Evolutionary conservation across 2,329 filamentous ascomycete species (phyloP).

Genomic region (Trichoderma sp.): DNA sequence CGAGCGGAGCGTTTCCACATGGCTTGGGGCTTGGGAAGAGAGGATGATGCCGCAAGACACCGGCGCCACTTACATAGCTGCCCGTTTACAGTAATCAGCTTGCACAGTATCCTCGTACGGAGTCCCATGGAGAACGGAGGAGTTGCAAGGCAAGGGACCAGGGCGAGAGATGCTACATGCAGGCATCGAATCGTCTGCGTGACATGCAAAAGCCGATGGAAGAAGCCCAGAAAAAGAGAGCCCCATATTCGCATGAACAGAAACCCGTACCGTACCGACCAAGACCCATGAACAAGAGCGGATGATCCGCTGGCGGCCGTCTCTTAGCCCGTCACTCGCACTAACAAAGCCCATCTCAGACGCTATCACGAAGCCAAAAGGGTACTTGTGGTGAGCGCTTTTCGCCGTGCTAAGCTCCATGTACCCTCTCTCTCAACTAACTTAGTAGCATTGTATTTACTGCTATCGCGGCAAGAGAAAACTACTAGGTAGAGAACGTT

Average conservation of each 20-base stretch:
- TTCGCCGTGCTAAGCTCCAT: background rate
- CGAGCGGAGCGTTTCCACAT: constrained; percentile 25
- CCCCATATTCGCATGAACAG: background rate
- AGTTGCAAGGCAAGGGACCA: background rate
- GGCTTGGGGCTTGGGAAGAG: background rate
- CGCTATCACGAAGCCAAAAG: background rate
- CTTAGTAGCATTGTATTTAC: background rate
- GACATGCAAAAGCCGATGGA: background rate
- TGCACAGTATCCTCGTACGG: background rate
- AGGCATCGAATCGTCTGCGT: background rate
- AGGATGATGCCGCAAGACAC: background rate
- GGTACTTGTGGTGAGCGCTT: constrained; percentile 9
- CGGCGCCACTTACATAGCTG: background rate
- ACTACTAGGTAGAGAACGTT: background rate
- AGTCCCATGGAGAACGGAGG: background rate
- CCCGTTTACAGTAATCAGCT: background rate
- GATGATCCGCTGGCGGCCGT: constrained; percentile 22
- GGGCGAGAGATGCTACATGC: background rate
- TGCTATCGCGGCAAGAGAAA: background rate
- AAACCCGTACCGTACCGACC: background rate
- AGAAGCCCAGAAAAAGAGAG: background rate
- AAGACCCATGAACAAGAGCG: constrained; percentile 7
- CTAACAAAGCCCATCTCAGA: background rate
- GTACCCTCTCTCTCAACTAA: background rate
- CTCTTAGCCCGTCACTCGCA: constrained; percentile 3